Evolutionary conservation across 1,284 basidiomycete species (phyloP), one percentile per base, ranked within the genome.

Genomic region (Moniliella sp.): DNA sequence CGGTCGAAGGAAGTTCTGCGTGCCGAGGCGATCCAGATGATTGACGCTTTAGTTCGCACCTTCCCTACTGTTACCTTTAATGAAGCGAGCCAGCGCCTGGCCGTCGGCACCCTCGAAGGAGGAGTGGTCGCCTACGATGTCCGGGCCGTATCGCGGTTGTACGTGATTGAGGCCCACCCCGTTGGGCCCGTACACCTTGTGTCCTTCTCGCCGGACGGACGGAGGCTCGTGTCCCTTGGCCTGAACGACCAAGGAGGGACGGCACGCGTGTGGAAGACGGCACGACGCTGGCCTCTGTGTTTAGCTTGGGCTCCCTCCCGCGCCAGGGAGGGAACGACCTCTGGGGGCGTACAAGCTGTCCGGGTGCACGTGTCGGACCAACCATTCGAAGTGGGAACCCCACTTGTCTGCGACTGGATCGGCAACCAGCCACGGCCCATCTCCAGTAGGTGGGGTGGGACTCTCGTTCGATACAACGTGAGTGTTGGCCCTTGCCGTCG

Each of bases 41-140:
- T 59, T 37, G 31, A 67, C 84, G 28, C 78, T 78, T 32, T 78
- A 78, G 59, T 77, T 81, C 27, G 12, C 13, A 34, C 83, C 1
- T 97, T 84, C 59, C 84, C 84, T 0, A 77, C 75, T 0, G 74
- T 94, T 9, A 81, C 82, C 59, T 93, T 97, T 57, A 78, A 91
- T 54, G 73, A 74, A 58, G 64, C 67, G 2, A 75, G 73, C 1
- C 88, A 97, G 57, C 73, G 79, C 5, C 70, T 97, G 1, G 82
- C 78, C 0, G 84, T 94, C 0, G 91, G 91, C 0, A 93, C 88
- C 0, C 74, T 73, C 42, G 91, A 97, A 61, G 83, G 84, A 0
- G 61, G 61, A 3, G 50, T 58, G 18, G 74, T 94, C 45, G 82
- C 94, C 73, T 94, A 93, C 60, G 91, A 97, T 54, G 69, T 97